Base-by-base conservation (phyloP, 2,329 filamentous ascomycete species). In the Ceratocystis cacaofunesta region DNA sequence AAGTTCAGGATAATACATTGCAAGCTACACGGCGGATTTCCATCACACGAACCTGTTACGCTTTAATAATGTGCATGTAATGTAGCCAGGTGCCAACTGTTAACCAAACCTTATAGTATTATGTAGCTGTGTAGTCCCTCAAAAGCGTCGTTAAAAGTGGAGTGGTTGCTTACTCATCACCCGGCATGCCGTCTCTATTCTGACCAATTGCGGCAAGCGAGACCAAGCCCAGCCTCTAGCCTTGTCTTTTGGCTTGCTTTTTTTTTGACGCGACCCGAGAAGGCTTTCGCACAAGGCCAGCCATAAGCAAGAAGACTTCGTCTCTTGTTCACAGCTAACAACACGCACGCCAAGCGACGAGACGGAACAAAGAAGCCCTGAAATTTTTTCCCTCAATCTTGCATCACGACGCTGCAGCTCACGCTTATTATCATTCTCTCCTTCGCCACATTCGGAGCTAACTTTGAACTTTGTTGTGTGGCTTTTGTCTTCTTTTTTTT, bases 61-160 rank as follows among this genome's bases (percentile, higher is more conserved):
- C 36, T 41, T 41, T 41, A 5, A 41, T 15, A 15, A 15, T 41
- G 12, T 41, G 4, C 36, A 41, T 41, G 12, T 15, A 41, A 41
- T 41, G 36, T 41, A 41, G 36, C 36, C 10, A 41, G 36, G 36
- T 41, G 36, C 36, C 10, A 12, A 41, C 36, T 12, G 10, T 41
- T 4, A 12, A 41, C 36, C 36, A 41, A 41, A 12, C 36, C 10
- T 12, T 41, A 12, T 3, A 12, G 1, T 7, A 41, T 3, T 41
- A 4, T 8, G 36, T 41, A 41, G 36, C 36, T 12, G 36, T 41
- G 36, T 3, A 12, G 36, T 41, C 30, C 30, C 6, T 32, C 25
- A 57, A 57, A 55, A 57, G 22, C 63, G 64, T 55, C 64, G 64
- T 65, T 65, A 65, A 65, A 65, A 65, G 64, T 65, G 64, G 64